Evolutionary conservation across 1,139 yeast species (phyloP).

Genomic region (Sugiyamaella pinicola): DNA sequence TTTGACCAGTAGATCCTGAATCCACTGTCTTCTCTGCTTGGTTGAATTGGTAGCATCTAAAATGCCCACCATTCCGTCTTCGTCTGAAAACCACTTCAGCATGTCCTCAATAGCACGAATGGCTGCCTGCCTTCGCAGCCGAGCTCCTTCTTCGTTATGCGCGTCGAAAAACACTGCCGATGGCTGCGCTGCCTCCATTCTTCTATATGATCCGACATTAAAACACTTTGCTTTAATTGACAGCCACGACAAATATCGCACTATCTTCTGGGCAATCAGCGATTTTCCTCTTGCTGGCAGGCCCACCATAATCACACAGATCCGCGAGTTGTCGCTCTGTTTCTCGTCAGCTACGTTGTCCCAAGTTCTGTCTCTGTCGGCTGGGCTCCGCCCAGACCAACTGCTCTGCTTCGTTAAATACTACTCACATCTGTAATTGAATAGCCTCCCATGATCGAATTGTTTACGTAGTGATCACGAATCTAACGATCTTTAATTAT

Average conservation of each 20-base stretch:
- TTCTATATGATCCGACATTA: constrained; percentile 84
- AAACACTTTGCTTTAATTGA: constrained; percentile 85
- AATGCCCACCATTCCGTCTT: constrained; percentile 86
- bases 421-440: constrained; percentile 25
- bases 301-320: constrained; percentile 55
- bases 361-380: too few species aligned
- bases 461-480: constrained; percentile 1
- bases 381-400: too few species aligned
- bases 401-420: neutral
- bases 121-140: constrained; percentile 69
- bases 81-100: constrained; percentile 82
- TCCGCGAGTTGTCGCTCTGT: constrained; percentile 37
- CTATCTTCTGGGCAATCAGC: constrained; percentile 79
- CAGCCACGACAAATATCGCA: constrained; percentile 88
- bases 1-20: constrained; percentile 63
- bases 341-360: constrained; percentile 11
- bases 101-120: constrained; percentile 75
- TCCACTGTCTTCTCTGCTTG: constrained; percentile 64
- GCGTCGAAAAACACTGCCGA: constrained; percentile 79
- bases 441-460: constrained; percentile 21
- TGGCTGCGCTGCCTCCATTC: constrained; percentile 59
- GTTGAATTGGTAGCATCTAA: constrained; percentile 89
- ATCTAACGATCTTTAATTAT: neutral
- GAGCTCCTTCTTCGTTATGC: constrained; percentile 61
- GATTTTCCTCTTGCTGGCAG: constrained; percentile 77